Conservation (phyloP, 371 early-diverging fungal species). For the Apophysomyces sp. region DNA sequence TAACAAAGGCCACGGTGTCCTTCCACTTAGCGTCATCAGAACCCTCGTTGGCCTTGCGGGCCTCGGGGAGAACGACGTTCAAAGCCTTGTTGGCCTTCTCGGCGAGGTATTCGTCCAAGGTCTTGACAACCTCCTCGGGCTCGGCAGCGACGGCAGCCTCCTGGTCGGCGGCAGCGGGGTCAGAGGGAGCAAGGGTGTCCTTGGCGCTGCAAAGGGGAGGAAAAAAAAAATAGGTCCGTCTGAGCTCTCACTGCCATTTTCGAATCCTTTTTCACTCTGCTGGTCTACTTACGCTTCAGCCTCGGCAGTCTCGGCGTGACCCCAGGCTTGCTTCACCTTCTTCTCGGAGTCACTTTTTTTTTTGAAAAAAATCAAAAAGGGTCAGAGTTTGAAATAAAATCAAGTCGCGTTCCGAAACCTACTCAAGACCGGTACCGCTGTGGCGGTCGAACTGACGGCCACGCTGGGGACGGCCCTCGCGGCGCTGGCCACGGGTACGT, state of each 20-base stretch:
- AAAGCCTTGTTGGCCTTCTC: conserved; percentile 69
- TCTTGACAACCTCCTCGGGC: conserved; percentile 72
- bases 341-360: conserved; percentile 68
- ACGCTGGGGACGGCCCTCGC: conserved; percentile 49
- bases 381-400: neutral
- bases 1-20: conserved; percentile 67
- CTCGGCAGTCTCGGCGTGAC: conserved; percentile 54
- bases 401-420: conserved; percentile 19
- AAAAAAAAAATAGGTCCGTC: neutral
- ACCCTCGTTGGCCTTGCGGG: conserved; percentile 83
- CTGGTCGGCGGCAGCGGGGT: conserved; percentile 47
- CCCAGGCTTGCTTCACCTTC: conserved; percentile 85
- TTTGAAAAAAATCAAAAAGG: neutral
- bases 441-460: conserved; percentile 82
- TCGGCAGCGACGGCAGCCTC: conserved; percentile 40
- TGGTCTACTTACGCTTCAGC: conserved; percentile 38
- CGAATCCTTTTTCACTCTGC: neutral
- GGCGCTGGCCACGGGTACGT: conserved; percentile 53
- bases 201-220: conserved; percentile 20
- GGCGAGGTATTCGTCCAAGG: conserved; percentile 78
- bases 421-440: conserved; percentile 70
- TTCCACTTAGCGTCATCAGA: conserved; percentile 78
- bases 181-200: conserved; percentile 31
- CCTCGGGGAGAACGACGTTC: conserved; percentile 62
- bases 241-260: neutral